Conservation (phyloP, 495 filamentous ascomycete genomes). For the Penicillium odoratum region DNA sequence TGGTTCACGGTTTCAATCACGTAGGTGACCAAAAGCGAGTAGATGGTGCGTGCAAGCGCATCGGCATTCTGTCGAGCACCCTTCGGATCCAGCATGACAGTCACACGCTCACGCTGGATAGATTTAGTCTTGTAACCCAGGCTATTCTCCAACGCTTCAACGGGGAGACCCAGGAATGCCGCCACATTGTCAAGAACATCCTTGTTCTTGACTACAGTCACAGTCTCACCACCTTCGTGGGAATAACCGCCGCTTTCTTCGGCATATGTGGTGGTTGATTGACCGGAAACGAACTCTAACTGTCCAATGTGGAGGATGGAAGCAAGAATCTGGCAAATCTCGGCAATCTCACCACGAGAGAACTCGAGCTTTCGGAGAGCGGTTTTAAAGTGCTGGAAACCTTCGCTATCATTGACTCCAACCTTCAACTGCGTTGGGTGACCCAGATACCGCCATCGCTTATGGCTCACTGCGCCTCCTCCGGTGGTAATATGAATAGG, state of each 20-base stretch:
- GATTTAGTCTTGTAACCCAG: conserved; percentile 95
- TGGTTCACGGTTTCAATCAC: conserved; percentile 92
- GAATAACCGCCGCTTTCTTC: conserved; percentile 96
- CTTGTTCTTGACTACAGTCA: conserved; percentile 89
- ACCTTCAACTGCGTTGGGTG: conserved; percentile 96
- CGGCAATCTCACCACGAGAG: conserved; percentile 87
- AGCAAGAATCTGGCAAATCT: conserved; percentile 92
- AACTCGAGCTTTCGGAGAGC: conserved; percentile 93
- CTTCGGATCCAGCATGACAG: conserved; percentile 91
- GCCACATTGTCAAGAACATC: conserved; percentile 83
- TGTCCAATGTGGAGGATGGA: conserved; percentile 93
- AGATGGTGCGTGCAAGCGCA: conserved; percentile 88
- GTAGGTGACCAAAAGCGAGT: conserved; percentile 92
- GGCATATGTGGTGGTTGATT: conserved; percentile 71
- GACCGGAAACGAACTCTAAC: conserved; percentile 80
- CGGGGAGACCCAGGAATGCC: conserved; percentile 83
- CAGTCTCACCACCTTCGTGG: conserved; percentile 84
- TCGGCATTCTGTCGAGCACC: conserved; percentile 91
- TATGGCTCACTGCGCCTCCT: conserved; percentile 57
- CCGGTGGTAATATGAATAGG: conserved; percentile 39
- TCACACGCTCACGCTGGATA: conserved; percentile 90
- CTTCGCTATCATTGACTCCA: conserved; percentile 91
- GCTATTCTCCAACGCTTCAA: conserved; percentile 78
- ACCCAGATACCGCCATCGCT: conserved; percentile 92
- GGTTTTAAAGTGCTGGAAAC: conserved; percentile 97